phyloP scores from a whole-genome alignment of 2,329 filamentous ascomycete species.

The Furcasterigmium sp. region DNA sequence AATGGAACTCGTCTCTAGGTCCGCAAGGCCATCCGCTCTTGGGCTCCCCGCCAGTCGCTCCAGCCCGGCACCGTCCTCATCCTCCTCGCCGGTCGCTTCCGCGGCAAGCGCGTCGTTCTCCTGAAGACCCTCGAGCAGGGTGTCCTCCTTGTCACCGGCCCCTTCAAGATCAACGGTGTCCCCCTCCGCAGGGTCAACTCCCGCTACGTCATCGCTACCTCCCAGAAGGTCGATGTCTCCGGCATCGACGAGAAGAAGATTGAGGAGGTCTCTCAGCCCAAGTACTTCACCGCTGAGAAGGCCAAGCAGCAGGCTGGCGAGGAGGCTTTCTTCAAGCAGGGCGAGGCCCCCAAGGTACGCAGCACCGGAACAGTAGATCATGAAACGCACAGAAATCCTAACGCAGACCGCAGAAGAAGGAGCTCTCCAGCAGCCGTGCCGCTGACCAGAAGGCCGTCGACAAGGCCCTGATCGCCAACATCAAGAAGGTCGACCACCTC shows the following conservation, averaged over 20 bases:
- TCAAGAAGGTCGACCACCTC: slow-evolving; percentile 98
- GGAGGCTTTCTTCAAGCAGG: slow-evolving; percentile 99
- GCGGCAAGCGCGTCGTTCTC: slow-evolving; percentile 98
- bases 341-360: slow-evolving; percentile 93
- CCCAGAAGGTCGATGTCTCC: slow-evolving; percentile 75
- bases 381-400: slow-evolving; percentile 11
- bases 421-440: slow-evolving; percentile 83
- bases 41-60: slow-evolving; percentile 83
- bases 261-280: slow-evolving; percentile 65
- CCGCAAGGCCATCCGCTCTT: slow-evolving; percentile 88
- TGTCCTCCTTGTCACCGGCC: slow-evolving; percentile 97
- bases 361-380: too few relatives aligned
- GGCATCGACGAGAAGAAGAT: slow-evolving; percentile 90
- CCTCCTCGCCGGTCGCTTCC: slow-evolving; percentile 98
- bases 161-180: slow-evolving; percentile 99
- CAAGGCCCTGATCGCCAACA: slow-evolving; percentile 88
- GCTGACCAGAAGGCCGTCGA: slow-evolving; percentile 98
- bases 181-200: slow-evolving; percentile 92
- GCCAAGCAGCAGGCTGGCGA: slow-evolving; percentile 90
- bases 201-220: slow-evolving; percentile 90
- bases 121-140: slow-evolving; percentile 97
- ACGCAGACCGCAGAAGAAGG: slow-evolving; percentile 74
- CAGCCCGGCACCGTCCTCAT: slow-evolving; percentile 95
- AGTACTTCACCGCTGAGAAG: slow-evolving; percentile 98
- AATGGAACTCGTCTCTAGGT: slow-evolving; percentile 50